Percentiles rank a stretch among this genome's conserved stretches.
Evolutionary conservation across 2,329 filamentous ascomycete species (phyloP).

Genomic region (Phyllachora maydis): DNA sequence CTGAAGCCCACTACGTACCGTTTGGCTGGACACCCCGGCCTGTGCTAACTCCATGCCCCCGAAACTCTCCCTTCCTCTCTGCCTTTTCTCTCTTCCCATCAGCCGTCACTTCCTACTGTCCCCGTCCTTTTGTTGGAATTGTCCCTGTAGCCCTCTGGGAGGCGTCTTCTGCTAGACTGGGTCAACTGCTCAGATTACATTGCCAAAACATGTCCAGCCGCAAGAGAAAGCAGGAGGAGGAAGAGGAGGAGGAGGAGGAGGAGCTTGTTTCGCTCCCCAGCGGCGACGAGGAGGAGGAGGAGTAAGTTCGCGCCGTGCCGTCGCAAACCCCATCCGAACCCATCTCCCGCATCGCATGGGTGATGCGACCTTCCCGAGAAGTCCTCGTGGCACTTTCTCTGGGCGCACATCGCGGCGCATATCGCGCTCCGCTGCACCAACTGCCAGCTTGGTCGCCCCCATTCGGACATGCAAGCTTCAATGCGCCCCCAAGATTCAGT

Average conservation of each 20-base stretch:
- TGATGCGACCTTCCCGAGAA: conserved; percentile 3
- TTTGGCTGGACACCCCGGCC: conserved; percentile 4
- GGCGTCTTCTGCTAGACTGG: no score
- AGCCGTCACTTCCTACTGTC: conserved; percentile 2
- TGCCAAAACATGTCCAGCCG: conserved; percentile 26
- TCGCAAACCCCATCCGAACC: conserved; percentile 5
- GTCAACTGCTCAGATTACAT: no score
- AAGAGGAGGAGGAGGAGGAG: no score
- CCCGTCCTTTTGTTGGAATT: conserved; percentile 3
- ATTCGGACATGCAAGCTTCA: no score
- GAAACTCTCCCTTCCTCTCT: conserved; percentile 6
- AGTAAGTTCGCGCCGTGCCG: conserved; percentile 20
- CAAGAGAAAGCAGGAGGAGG: conserved; percentile 32
- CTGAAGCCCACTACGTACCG: conserved; percentile 12
- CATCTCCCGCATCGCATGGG: conserved; percentile 2
- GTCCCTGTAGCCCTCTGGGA: no score
- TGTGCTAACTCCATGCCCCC: conserved; percentile 3
- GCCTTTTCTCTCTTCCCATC: conserved; percentile 7
- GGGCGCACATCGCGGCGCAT: conserved; percentile 5
- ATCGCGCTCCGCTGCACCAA: no score
- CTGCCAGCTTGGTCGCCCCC: no score
- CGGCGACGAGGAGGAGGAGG: conserved; percentile 27
- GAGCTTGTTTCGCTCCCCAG: conserved; percentile 33
- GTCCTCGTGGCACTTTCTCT: neutral
- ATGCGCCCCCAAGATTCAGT: no score